Evolutionary conservation across 768 basidiomycete genomes (phyloP).

Genomic region (Mrakia frigida): DNA sequence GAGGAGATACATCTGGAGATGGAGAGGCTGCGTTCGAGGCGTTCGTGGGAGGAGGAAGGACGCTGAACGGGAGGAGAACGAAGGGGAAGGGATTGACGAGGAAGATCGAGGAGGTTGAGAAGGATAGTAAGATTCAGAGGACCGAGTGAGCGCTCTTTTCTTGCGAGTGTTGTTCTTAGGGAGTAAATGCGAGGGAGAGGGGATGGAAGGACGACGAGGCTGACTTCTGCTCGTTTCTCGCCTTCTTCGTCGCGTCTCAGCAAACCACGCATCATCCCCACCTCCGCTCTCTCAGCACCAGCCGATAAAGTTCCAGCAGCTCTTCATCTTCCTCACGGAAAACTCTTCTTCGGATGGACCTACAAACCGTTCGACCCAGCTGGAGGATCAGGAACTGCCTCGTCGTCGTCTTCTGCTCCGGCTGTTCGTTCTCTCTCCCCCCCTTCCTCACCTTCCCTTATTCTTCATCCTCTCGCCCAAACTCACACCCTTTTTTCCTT

Average conservation of each 20-base stretch:
- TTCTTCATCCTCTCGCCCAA: background rate
- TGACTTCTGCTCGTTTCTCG: background rate
- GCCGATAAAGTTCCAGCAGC: conserved; percentile 80
- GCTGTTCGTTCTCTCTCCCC: conserved; percentile 27
- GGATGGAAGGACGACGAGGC: too few relatives aligned
- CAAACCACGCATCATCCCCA: conserved; percentile 76
- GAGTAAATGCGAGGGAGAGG: background rate
- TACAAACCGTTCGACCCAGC: conserved; percentile 52
- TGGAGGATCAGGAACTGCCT: background rate
- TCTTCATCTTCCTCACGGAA: conserved; percentile 82
- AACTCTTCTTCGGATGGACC: conserved; percentile 95
- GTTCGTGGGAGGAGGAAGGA: conserved; percentile 93
- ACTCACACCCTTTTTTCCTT: background rate
- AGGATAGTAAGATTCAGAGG: conserved; percentile 79
- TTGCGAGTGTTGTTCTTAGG: background rate
- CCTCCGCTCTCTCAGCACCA: conserved; percentile 60
- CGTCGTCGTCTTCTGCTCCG: conserved; percentile 36
- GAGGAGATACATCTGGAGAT: conserved; percentile 25
- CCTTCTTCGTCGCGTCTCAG: conserved; percentile 47
- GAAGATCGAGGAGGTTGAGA: conserved; percentile 69
- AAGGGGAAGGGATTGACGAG: conserved; percentile 91
- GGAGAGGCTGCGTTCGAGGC: conserved; percentile 54
- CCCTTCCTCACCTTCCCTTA: conserved; percentile 49
- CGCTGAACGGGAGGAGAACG: conserved; percentile 80
- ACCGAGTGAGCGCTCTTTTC: conserved; percentile 64